Percentiles rank a stretch among this genome's conserved stretches.
Evolutionary conservation across 2,329 filamentous ascomycete species (phyloP).

Genomic region (Meredithiella fracta): DNA sequence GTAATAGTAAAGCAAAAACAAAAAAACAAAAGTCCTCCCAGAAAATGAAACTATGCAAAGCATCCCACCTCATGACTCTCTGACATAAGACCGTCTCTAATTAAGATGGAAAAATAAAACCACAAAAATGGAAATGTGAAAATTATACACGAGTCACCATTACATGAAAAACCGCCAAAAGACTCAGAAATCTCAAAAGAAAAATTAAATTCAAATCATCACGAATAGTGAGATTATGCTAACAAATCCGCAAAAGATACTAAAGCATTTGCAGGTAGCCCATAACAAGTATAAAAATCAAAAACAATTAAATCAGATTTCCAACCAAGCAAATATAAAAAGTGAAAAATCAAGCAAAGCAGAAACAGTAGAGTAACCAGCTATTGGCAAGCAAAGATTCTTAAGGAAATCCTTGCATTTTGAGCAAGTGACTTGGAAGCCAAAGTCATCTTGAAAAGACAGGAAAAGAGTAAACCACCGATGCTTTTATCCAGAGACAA

Average conservation of each 20-base stretch:
- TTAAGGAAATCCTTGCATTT: not conserved
- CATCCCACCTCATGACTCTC: not conserved
- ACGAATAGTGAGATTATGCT: not conserved
- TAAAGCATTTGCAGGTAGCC: not conserved
- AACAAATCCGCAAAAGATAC: not conserved
- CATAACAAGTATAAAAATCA: not conserved
- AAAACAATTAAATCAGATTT: not conserved
- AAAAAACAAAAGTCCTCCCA: not conserved
- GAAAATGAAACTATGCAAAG: not conserved
- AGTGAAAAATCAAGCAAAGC: constrained; percentile 3
- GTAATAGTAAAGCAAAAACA: not conserved
- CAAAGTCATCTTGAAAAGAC: not conserved
- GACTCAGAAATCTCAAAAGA: not conserved
- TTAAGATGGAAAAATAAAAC: not conserved
- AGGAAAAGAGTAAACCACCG: constrained; percentile 12
- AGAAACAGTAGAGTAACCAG: not conserved
- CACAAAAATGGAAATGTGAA: not conserved
- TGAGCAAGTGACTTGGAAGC: not conserved
- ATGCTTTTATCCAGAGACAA: not conserved
- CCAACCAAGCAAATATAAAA: not conserved
- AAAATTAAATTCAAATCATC: not conserved
- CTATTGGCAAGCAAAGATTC: too few species aligned
- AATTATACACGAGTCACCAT: not conserved
- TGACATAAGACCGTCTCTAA: constrained; percentile 1
- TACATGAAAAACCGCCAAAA: not conserved